Evolutionary conservation across 768 basidiomycete genomes (phyloP), one percentile per base, ranked within the genome.

Genomic region (Pisolithus microcarpus): DNA sequence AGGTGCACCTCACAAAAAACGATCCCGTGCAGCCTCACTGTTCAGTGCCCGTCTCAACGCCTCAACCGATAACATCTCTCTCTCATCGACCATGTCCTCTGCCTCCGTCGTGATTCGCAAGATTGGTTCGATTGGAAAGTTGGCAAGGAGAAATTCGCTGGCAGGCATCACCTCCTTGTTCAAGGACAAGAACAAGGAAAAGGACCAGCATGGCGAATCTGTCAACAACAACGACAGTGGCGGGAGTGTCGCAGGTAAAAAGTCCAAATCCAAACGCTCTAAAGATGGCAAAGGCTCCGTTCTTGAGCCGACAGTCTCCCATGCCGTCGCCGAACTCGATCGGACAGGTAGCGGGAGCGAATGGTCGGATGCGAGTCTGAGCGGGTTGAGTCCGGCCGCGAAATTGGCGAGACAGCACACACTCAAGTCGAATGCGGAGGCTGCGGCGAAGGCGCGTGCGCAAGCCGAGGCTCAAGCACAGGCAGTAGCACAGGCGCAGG

Each of bases 101-200:
- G 95, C 95, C 19, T 91, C 88, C 40, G 87, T 97, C 65, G 95
- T 98, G 80, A 94, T 96, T 60, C 81, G 94, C 57, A 98, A 96
- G 72, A 82, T 98, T 43, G 89, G 94, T 3, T 83, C 84, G 37
- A 84, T 96, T 70, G 90, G 91, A 30, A 91, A 88, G 68, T 77
- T 96, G 15, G 90, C 91, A 8, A 72, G 92, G 46, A 76, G 92
- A 40, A 95, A 94, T 64, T 91, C 89, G 36, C 70, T 97, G 38
- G 86, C 88, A 48, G 87, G 91, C 26, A 93, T 97, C 65, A 91
- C 92, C 18, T 89, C 87, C 45, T 72, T 97, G 51, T 96, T 98
- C 78, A 95, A 94, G 70, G 91, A 92, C 64, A 90, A 84, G 66
- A 78, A 78, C 57, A 74, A 80, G 53, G 26, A 26, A 26, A 26